Conservation (phyloP, 495 filamentous ascomycete genomes). For the Cercophora samala region DNA sequence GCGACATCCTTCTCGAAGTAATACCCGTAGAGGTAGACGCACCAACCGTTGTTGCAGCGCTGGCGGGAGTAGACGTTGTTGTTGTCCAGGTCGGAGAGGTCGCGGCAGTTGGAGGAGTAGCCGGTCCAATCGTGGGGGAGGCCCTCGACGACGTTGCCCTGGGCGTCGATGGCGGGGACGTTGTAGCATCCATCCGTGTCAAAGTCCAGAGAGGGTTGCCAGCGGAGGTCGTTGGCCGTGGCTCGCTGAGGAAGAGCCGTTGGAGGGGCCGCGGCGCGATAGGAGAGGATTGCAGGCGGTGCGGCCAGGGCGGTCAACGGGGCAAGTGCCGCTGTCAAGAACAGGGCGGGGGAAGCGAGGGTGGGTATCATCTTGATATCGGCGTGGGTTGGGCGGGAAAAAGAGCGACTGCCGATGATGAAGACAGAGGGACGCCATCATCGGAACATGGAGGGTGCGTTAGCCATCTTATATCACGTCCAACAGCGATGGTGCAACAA, state of each 20-base stretch:
- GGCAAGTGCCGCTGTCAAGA: neutral
- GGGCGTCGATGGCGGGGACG: conserved; percentile 41
- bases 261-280: conserved; percentile 22
- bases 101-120: conserved; percentile 35
- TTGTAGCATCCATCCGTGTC: conserved; percentile 49
- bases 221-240: conserved; percentile 41
- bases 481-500: neutral
- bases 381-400: neutral
- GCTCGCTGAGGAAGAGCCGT: conserved; percentile 41
- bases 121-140: conserved; percentile 36
- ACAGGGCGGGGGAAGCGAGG: conserved; percentile 9
- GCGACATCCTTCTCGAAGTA: conserved; percentile 50
- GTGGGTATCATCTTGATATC: conserved; percentile 7
- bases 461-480: neutral
- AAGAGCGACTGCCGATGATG: conserved; percentile 1
- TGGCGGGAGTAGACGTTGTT: conserved; percentile 47
- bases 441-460: neutral
- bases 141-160: conserved; percentile 38
- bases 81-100: conserved; percentile 40
- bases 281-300: neutral
- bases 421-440: neutral
- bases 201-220: conserved; percentile 46
- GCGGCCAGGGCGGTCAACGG: neutral
- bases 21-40: conserved; percentile 45
- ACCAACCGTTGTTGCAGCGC: conserved; percentile 47